A percentile compares a stretch with the other conserved stretches of the same genome.
These are phyloP conservation scores for Polygonum aviculare DNA, from an alignment of 148 eudicot species.

Conservation along the genomic window DNA sequence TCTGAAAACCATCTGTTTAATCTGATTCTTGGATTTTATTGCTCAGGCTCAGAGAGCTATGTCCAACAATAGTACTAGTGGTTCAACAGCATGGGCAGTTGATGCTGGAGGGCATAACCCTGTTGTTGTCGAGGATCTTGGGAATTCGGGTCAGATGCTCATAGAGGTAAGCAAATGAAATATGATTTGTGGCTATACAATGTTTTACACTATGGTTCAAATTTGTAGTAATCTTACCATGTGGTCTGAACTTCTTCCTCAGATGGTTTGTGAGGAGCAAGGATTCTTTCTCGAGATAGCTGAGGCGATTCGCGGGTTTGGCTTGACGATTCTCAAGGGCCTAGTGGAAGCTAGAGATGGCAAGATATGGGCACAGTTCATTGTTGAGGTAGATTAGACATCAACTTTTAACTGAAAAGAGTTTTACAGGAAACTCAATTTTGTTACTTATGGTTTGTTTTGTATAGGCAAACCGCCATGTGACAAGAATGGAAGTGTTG, in stretches of 20 bases:
- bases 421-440: neutral
- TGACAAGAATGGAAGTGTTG: constrained; percentile 64
- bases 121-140: constrained; percentile 68
- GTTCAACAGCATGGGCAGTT: constrained; percentile 56
- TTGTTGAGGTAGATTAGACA: constrained; percentile 59
- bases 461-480: constrained; percentile 31
- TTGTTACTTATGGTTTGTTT: neutral
- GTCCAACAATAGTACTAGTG: constrained; percentile 10
- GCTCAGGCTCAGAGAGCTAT: constrained; percentile 12
- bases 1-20: neutral
- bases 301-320: constrained; percentile 56
- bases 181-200: too few relatives aligned
- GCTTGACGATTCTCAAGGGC: constrained; percentile 76
- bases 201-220: neutral
- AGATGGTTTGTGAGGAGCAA: constrained; percentile 74
- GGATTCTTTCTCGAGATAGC: constrained; percentile 83
- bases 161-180: constrained; percentile 46
- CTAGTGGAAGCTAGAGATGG: constrained; percentile 58
- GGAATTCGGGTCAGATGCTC: constrained; percentile 68
- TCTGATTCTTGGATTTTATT: constrained; percentile 19
- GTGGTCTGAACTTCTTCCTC: neutral
- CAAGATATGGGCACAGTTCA: constrained; percentile 75
- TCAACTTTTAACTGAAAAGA: neutral
- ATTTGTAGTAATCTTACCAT: neutral
- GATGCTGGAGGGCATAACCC: constrained; percentile 58